A percentile compares a stretch with the other conserved stretches of the same genome.
Evolutionary conservation across 2,329 filamentous ascomycete species (phyloP).

Genomic region (Ilyonectria destructans): DNA sequence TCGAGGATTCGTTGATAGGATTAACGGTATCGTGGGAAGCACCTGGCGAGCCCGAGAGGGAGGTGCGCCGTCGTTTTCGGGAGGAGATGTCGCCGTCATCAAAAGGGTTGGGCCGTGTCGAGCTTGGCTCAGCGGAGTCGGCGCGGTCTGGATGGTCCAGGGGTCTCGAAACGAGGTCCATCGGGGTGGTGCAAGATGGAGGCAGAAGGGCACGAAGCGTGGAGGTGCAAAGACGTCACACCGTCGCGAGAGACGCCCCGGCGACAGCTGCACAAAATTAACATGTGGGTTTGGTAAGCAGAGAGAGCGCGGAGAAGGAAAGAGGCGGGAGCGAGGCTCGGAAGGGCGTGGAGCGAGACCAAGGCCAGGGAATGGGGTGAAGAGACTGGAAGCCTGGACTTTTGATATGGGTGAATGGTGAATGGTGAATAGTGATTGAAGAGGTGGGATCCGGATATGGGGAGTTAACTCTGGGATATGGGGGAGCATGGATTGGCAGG

Average conservation of each 20-base stretch:
- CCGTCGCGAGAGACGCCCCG: constrained; percentile 70
- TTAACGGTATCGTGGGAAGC: constrained; percentile 64
- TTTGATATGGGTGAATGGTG: constrained; percentile 30
- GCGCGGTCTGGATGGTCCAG: constrained; percentile 71
- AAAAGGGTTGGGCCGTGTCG: constrained; percentile 76
- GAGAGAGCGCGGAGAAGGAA: constrained; percentile 41
- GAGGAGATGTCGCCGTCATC: constrained; percentile 71
- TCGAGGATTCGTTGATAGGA: constrained; percentile 53
- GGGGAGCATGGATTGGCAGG: constrained; percentile 54
- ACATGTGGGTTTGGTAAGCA: constrained; percentile 66
- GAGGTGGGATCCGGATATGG: constrained; percentile 45
- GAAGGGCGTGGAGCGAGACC: constrained; percentile 10
- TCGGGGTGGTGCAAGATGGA: constrained; percentile 62
- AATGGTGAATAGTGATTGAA: constrained; percentile 39
- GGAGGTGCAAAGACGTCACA: constrained; percentile 65
- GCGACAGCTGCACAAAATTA: constrained; percentile 69
- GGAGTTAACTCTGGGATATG: constrained; percentile 44
- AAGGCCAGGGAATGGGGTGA: constrained; percentile 23
- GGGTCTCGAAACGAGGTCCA: constrained; percentile 68
- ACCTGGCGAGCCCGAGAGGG: constrained; percentile 69
- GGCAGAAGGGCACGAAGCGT: constrained; percentile 58
- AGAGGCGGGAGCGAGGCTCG: constrained; percentile 35
- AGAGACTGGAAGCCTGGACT: constrained; percentile 31
- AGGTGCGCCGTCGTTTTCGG: constrained; percentile 76
- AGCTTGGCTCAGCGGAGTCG: constrained; percentile 75